Evolutionary conservation across 768 basidiomycete species (phyloP), one percentile per base, ranked within the genome.

Genomic region (Collybiopsis confluens): DNA sequence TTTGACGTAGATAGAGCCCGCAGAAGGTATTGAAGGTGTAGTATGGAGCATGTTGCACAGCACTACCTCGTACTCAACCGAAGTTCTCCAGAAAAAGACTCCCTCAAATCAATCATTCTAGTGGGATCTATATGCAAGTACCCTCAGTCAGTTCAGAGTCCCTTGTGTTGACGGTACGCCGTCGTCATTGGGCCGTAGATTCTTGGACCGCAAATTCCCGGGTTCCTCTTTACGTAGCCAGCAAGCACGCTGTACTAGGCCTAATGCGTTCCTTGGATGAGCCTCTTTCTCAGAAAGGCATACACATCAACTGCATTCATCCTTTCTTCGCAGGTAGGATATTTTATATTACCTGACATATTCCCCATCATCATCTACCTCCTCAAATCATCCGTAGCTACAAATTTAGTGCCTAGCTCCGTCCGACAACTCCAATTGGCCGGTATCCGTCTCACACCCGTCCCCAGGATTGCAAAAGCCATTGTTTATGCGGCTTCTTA

Each of bases 61-160:
- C 63, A 68, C 45, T 68, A 71, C 58, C 61, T 73, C 26, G 18
- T 15, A 30, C 20, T 54, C 4, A 52, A 59, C 61, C 33, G 37
- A 43, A 4, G 42, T 51, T 21, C 54, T 10, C 30, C 4, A 55
- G 23, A 9, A 15, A 4, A 10, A n/a, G 20, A 45, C 2, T 26
- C 36, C 13, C 59, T 60, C 23, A 73, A 70, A 50, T 54, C 67
- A 13, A 52, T 73, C 42, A 61, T 70, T 8, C 43, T 72, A 8
- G 58, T 71, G 5, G 69, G 69, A 18, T 71, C 70, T 7, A 68
- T 73, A 66, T 64, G 69, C 67, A 38, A n/a, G n/a, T n/a, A n/a
- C n/a, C n/a, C n/a, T n/a, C n/a, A n/a, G n/a, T n/a, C n/a, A n/a
- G n/a, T n/a, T n/a, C n/a, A n/a, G n/a, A n/a, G n/a, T n/a, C n/a